Conservation (phyloP, 2,329 filamentous ascomycete genomes). For the Fusarium papillatum region DNA sequence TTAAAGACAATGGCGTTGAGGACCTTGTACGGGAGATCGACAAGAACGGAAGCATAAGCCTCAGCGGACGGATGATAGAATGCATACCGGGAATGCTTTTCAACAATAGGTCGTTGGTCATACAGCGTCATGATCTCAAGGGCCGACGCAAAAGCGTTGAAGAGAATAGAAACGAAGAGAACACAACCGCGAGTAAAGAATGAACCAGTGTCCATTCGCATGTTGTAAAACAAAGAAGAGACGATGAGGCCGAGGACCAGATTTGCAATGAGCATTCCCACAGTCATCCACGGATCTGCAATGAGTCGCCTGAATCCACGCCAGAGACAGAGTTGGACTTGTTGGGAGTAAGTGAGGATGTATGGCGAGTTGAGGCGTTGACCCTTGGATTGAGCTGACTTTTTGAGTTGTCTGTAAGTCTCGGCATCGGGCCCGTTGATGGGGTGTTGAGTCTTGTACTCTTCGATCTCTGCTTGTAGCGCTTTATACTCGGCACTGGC, state of each 20-base stretch:
- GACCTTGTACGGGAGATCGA: conserved; percentile 58
- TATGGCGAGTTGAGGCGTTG: conserved; percentile 25
- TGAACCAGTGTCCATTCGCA: background rate
- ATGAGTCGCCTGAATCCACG: conserved; percentile 16
- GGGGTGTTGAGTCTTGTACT: conserved; percentile 37
- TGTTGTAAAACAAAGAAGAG: conserved; percentile 32
- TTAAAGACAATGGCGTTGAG: conserved; percentile 53
- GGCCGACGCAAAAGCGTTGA: conserved; percentile 34
- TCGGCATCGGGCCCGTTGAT: conserved; percentile 36
- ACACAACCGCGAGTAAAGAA: conserved; percentile 24
- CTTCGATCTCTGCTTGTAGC: conserved; percentile 47
- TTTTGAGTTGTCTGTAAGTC: conserved; percentile 24
- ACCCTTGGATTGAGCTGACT: conserved; percentile 28
- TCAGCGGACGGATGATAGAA: conserved; percentile 47
- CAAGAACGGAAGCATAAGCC: conserved; percentile 48
- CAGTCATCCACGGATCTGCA: conserved; percentile 13
- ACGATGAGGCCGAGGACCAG: conserved; percentile 30
- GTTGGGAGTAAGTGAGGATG: conserved; percentile 17
- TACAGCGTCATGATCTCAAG: conserved; percentile 41
- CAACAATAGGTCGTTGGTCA: conserved; percentile 46
- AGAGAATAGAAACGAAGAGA: conserved; percentile 32
- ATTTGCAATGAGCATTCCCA: conserved; percentile 27
- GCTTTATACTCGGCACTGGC: conserved; percentile 34
- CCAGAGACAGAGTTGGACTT: conserved; percentile 21
- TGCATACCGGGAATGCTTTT: conserved; percentile 50